These are phyloP conservation scores for Cryptosporidium sp. DNA, from an alignment of 169 alveolate genomes.

Conservation along the genomic window DNA sequence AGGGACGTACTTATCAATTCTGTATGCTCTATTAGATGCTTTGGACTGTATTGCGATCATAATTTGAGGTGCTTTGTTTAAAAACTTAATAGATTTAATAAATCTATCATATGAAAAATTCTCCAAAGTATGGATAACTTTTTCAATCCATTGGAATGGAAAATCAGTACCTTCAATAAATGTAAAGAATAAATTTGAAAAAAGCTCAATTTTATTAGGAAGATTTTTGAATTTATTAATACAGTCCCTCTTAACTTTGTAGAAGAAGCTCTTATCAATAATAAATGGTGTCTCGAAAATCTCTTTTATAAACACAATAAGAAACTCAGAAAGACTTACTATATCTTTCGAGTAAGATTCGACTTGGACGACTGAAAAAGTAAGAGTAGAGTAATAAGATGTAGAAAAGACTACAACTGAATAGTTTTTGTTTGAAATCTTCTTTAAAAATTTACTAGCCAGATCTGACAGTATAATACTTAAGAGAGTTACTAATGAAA, in stretches of 20 bases:
- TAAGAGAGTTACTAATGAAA: constrained; percentile 5
- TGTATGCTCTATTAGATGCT: constrained; percentile 9
- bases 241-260: constrained; percentile 29
- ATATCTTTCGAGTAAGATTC: constrained; percentile 52
- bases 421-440: constrained; percentile 16
- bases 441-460: constrained; percentile 12
- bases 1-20: constrained; percentile 51
- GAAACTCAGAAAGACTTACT: constrained; percentile 19
- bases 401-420: constrained; percentile 12
- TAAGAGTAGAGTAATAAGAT: constrained; percentile 32
- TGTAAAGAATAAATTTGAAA: constrained; percentile 18
- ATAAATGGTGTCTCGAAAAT: constrained; percentile 34
- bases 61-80: constrained; percentile 41
- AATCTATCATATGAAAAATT: constrained; percentile 16
- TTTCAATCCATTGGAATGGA: constrained; percentile 57
- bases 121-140: constrained; percentile 40
- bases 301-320: constrained; percentile 7
- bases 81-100: constrained; percentile 4
- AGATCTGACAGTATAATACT: constrained; percentile 34
- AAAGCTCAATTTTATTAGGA: constrained; percentile 33
- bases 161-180: constrained; percentile 38
- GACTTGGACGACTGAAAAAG: constrained; percentile 23
- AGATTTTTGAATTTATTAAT: constrained; percentile 31
- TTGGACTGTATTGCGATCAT: constrained; percentile 52
- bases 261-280: constrained; percentile 27